Conservation (phyloP, 352 stramenopile genomes). For the Phytophthora crassamura region DNA sequence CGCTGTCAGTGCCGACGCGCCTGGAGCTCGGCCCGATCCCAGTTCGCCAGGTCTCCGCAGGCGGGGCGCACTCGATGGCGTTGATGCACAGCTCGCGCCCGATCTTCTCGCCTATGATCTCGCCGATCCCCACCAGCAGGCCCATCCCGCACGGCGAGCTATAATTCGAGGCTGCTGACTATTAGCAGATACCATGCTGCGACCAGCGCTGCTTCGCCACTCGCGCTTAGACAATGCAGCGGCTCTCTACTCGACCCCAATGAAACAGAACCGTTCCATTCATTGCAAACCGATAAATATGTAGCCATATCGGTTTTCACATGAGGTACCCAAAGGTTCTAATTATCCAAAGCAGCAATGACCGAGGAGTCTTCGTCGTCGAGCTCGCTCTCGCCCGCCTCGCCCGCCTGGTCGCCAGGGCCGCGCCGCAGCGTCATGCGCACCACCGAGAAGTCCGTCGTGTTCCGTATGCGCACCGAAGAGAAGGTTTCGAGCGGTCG, state of each 20-base stretch:
- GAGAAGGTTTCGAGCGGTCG: slow-evolving; percentile 23
- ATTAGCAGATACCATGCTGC: neutral
- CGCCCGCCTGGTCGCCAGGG: slow-evolving; percentile 13
- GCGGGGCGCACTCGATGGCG: slow-evolving; percentile 76
- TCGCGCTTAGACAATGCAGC: slow-evolving; percentile 3
- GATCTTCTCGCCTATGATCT: slow-evolving; percentile 70
- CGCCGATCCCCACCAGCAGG: slow-evolving; percentile 39
- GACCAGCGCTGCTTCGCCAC: slow-evolving; percentile 2
- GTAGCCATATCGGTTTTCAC: neutral
- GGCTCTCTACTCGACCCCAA: no score
- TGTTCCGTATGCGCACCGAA: slow-evolving; percentile 35
- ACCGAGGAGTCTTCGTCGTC: slow-evolving; percentile 38
- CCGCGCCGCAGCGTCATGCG: slow-evolving; percentile 14
- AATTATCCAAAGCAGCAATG: slow-evolving; percentile 6
- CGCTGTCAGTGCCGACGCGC: slow-evolving; percentile 51
- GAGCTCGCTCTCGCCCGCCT: slow-evolving; percentile 14
- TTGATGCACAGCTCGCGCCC: slow-evolving; percentile 69
- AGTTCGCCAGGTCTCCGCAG: slow-evolving; percentile 74
- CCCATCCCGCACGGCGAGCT: slow-evolving; percentile 36
- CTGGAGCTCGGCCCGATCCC: slow-evolving; percentile 65
- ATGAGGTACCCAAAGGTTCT: neutral
- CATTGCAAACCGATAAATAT: slow-evolving; percentile 15
- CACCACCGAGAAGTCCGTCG: slow-evolving; percentile 45
- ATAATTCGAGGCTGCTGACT: slow-evolving; percentile 10
- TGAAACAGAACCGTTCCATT: no score